A percentile compares a stretch with the other conserved stretches of the same genome.
Conservation (phyloP, 305 asterid genomes). For the Striga hermonthica region DNA sequence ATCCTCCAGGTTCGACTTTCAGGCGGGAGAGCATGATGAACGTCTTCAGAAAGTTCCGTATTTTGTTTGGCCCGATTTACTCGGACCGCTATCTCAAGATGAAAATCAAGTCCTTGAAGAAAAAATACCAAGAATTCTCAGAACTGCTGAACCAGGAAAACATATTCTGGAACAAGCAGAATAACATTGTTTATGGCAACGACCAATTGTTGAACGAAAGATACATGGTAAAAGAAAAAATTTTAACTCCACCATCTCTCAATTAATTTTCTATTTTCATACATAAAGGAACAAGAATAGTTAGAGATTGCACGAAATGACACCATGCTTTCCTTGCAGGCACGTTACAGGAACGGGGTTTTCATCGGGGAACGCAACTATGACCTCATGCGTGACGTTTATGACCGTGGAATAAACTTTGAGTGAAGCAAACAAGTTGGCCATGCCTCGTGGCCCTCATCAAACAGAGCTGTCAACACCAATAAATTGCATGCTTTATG, state of each 20-base stretch:
- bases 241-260: too few relatives aligned
- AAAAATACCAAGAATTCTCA: slow-evolving; percentile 38
- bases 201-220: slow-evolving; percentile 28
- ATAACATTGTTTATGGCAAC: slow-evolving; percentile 35
- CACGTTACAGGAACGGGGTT: too few relatives aligned
- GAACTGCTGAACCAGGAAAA: slow-evolving; percentile 37
- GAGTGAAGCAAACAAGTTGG: too few relatives aligned
- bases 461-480: too few relatives aligned
- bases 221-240: slow-evolving; percentile 31
- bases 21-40: slow-evolving; percentile 34
- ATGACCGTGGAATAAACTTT: neutral
- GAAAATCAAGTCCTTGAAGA: slow-evolving; percentile 28
- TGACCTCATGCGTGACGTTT: too few relatives aligned
- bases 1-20: slow-evolving; percentile 36
- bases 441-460: too few relatives aligned
- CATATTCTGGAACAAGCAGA: slow-evolving; percentile 39
- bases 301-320: too few relatives aligned
- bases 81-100: slow-evolving; percentile 34
- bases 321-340: too few relatives aligned
- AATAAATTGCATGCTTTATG: too few relatives aligned
- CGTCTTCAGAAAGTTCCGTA: slow-evolving; percentile 32
- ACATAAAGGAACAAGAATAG: too few relatives aligned
- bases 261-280: too few relatives aligned
- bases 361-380: too few relatives aligned
- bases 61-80: slow-evolving; percentile 26